Base-by-base conservation (phyloP, 257 asterid species). In the Nicotiana tomentosiformis region DNA sequence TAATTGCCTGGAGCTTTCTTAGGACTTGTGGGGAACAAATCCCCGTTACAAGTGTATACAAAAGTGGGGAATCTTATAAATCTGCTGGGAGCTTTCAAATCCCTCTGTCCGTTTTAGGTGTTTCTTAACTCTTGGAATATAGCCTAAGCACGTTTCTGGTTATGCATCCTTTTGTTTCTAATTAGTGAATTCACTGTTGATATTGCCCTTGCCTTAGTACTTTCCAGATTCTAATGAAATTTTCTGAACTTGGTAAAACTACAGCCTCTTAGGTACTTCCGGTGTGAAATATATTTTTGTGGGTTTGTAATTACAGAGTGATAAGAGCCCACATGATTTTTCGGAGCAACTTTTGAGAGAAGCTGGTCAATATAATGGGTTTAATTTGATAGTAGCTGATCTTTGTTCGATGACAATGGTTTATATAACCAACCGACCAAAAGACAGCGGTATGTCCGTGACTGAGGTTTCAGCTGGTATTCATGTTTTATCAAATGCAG, bases 401-500 rank as follows among this genome's bases (percentile, higher is more conserved):
- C 82, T 94, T 81, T 69, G 87, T 83, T 87, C 93, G 20, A 89
- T 90, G 96, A 87, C 83, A 83, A 94, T 94, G 99, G 77, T 91
- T 72, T 95, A 93, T 82, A 87, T 95, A 66, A 94, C 97, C 84
- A 95, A 95, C 87, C 89, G 98, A 84, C 91, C 93, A 3, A 81
- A 86, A 77, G 89, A 81, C 46, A 82, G 29, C 2, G 92, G 89
- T 81, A 29, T 82, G 18, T 84, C 87, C 20, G 86, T 84, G 3
- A 66, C 81, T 58, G 80, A 88, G 87, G 98, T 95, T 84, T 84
- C 93, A 77, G 93, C 98, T 33, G 99, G 99, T 67, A 88, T 95
- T 87, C 99, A 95, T 57, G 97, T 93, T 9, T 80, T 95, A 82
- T 90, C 98, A 5, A 95, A 95, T 87, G 97, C 99, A 15, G 78